Conservation (phyloP, 768 basidiomycete genomes). For the Pisolithus microcarpus region DNA sequence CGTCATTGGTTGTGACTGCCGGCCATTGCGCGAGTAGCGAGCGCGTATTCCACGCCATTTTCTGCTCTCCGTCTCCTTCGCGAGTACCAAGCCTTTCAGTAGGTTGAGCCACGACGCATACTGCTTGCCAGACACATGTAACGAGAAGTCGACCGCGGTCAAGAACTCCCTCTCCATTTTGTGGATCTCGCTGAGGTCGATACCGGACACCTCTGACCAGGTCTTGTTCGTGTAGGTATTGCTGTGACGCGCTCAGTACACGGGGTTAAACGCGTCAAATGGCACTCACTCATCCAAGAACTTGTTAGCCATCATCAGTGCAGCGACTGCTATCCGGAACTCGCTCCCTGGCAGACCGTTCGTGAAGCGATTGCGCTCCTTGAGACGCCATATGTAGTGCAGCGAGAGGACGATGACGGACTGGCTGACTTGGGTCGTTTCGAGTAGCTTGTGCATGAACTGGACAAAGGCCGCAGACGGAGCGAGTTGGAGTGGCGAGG, state of each 20-base stretch:
- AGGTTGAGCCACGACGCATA: conserved; percentile 82
- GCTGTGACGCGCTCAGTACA: conserved; percentile 32
- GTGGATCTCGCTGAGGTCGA: conserved; percentile 79
- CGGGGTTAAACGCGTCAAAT: not conserved
- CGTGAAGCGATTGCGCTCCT: conserved; percentile 64
- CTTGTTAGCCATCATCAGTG: conserved; percentile 96
- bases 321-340: conserved; percentile 82
- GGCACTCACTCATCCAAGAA: conserved; percentile 84
- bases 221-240: conserved; percentile 98
- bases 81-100: conserved; percentile 73
- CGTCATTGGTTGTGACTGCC: conserved; percentile 16
- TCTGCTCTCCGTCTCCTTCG: conserved; percentile 63
- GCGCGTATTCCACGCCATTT: conserved; percentile 42
- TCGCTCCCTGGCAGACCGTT: conserved; percentile 76
- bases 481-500: conserved; percentile 64
- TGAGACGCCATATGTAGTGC: conserved; percentile 84
- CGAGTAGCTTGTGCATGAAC: conserved; percentile 89
- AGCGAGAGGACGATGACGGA: conserved; percentile 86
- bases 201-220: conserved; percentile 90
- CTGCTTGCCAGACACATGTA: conserved; percentile 72
- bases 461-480: conserved; percentile 69
- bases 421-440: conserved; percentile 92
- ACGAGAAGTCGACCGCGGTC: conserved; percentile 67
- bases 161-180: conserved; percentile 91
- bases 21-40: conserved; percentile 22